Conservation (phyloP, 2,329 filamentous ascomycete species). For the Neospermospora avenae region DNA sequence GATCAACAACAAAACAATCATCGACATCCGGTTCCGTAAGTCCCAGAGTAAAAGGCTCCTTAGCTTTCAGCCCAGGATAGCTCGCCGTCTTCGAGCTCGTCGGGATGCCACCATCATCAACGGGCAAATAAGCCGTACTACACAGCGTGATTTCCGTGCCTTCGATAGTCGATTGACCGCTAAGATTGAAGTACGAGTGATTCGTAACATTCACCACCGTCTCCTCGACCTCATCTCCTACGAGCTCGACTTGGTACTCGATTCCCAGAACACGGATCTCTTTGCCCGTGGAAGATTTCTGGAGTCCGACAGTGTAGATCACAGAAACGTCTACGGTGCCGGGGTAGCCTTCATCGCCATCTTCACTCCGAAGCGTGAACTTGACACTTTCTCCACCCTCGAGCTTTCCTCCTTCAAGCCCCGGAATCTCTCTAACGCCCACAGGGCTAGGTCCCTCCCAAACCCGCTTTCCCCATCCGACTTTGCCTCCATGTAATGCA, state of each 20-base stretch:
- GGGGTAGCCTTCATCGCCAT: constrained; percentile 88
- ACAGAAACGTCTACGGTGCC: constrained; percentile 77
- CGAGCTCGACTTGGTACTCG: constrained; percentile 84
- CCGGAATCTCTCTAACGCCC: constrained; percentile 47
- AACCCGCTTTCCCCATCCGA: constrained; percentile 78
- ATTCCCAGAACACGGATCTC: constrained; percentile 72
- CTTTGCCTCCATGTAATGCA: constrained; percentile 66
- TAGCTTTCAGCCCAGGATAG: constrained; percentile 61
- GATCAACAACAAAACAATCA: constrained; percentile 76
- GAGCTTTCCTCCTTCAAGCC: constrained; percentile 45
- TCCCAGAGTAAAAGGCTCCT: constrained; percentile 70
- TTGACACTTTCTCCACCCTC: constrained; percentile 63
- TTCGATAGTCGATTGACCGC: constrained; percentile 52
- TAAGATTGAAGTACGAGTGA: constrained; percentile 81
- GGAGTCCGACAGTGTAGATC: constrained; percentile 72
- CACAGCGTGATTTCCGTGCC: constrained; percentile 58
- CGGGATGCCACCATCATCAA: constrained; percentile 73
- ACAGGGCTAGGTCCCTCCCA: constrained; percentile 70
- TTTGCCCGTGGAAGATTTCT: constrained; percentile 51
- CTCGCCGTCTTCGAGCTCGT: constrained; percentile 57
- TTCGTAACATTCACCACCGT: constrained; percentile 93
- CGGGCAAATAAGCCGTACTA: constrained; percentile 66
- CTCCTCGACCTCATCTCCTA: constrained; percentile 72
- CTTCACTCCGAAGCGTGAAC: constrained; percentile 64
- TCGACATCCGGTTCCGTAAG: constrained; percentile 69